phyloP scores from a whole-genome alignment of 2,329 filamentous ascomycete species.

The Onygena corvina region DNA sequence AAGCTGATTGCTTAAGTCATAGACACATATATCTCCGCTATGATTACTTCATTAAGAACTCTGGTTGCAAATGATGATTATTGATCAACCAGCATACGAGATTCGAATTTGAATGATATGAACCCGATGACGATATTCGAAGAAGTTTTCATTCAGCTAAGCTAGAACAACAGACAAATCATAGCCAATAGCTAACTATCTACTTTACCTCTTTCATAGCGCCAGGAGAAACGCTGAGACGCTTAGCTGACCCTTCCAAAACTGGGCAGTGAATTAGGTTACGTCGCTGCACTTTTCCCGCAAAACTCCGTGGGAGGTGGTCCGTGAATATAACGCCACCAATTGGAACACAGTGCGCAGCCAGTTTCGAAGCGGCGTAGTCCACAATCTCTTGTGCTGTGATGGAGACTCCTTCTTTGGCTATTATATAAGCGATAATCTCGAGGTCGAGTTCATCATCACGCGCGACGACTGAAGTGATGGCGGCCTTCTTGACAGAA shows the following conservation, averaged over 20 bases:
- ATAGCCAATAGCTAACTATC: background rate
- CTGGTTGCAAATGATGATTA: no score
- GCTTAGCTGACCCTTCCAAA: background rate
- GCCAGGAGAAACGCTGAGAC: background rate
- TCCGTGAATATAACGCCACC: background rate
- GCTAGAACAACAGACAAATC: background rate
- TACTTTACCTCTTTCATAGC: background rate
- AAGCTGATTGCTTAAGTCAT: background rate
- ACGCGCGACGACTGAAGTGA: background rate
- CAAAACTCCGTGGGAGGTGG: background rate
- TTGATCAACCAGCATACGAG: no score
- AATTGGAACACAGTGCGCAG: background rate
- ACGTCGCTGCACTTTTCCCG: background rate
- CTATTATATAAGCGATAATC: background rate
- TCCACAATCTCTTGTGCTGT: conserved; percentile 4
- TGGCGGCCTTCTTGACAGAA: background rate
- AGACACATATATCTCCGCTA: background rate
- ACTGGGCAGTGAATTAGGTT: background rate
- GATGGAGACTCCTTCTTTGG: background rate
- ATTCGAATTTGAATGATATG: no score
- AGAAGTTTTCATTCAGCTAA: no score
- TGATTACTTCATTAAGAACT: background rate
- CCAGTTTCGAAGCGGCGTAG: background rate
- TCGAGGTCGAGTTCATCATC: background rate
- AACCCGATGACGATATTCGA: no score